phyloP scores from a whole-genome alignment of 805 yeast species.

The Teunomyces lycoperdinae region DNA sequence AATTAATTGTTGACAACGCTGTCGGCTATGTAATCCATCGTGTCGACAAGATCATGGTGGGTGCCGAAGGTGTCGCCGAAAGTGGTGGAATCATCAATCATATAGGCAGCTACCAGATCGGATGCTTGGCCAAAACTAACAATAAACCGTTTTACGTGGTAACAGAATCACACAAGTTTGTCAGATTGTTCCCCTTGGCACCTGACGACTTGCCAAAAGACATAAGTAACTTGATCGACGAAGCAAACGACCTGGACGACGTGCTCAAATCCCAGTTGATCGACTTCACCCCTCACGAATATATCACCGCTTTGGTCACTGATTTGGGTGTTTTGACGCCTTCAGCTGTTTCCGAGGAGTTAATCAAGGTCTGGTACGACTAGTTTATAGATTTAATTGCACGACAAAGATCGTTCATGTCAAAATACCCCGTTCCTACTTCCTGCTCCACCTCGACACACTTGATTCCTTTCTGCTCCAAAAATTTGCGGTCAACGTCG shows the following conservation, averaged over 20 bases:
- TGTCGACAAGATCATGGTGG: constrained; percentile 90
- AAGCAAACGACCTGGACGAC: constrained; percentile 18
- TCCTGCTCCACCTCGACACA: constrained; percentile 42
- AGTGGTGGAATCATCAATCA: constrained; percentile 97
- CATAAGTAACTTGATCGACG: constrained; percentile 22
- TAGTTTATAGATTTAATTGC: constrained; percentile 25
- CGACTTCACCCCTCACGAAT: constrained; percentile 95
- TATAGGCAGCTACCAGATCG: constrained; percentile 92
- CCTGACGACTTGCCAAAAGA: constrained; percentile 81
- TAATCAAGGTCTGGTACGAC: constrained; percentile 97
- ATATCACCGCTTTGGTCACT: constrained; percentile 91
- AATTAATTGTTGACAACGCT: constrained; percentile 85
- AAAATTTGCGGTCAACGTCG: constrained; percentile 40
- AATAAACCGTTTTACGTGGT: constrained; percentile 93
- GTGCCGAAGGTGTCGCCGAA: constrained; percentile 99
- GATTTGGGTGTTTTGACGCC: constrained; percentile 97
- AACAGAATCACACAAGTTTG: constrained; percentile 93
- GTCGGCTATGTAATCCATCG: constrained; percentile 90
- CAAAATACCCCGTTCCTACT: constrained; percentile 32
- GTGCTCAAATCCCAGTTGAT: constrained; percentile 41
- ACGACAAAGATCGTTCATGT: constrained; percentile 31
- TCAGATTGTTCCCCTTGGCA: constrained; percentile 89
- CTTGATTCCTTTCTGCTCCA: constrained; percentile 41
- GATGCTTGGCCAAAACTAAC: constrained; percentile 85
- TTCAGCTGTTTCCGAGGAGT: constrained; percentile 96